Percentiles rank a stretch among this genome's conserved stretches.
Evolutionary conservation across 495 filamentous ascomycete species (phyloP).

Genomic region (Chaetomium fimeti): DNA sequence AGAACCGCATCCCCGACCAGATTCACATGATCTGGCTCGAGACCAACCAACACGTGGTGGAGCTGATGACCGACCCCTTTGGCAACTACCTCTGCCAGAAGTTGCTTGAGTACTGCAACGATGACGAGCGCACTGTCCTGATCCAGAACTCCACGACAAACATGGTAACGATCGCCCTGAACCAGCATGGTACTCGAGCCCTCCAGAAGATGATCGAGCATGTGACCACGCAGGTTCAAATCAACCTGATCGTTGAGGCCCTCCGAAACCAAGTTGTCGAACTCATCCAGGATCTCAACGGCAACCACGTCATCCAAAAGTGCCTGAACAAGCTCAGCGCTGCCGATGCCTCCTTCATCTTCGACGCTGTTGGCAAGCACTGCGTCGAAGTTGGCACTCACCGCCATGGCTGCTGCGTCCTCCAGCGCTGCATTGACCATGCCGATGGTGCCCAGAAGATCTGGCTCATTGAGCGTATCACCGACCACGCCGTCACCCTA

Average conservation of each 20-base stretch:
- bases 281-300: conserved; percentile 93
- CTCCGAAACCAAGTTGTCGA: conserved; percentile 78
- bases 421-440: conserved; percentile 97
- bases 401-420: conserved; percentile 95
- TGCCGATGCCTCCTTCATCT: conserved; percentile 89
- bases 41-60: conserved; percentile 84
- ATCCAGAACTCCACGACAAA: conserved; percentile 83
- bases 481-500: conserved; percentile 71
- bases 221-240: conserved; percentile 74
- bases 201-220: conserved; percentile 99
- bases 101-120: conserved; percentile 85
- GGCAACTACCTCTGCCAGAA: conserved; percentile 99
- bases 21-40: conserved; percentile 91
- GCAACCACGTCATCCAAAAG: conserved; percentile 98
- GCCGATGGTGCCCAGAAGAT: conserved; percentile 85
- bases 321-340: conserved; percentile 88
- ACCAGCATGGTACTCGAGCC: conserved; percentile 94
- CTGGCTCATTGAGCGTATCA: conserved; percentile 82
- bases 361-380: conserved; percentile 80
- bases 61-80: conserved; percentile 98
- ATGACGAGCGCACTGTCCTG: conserved; percentile 89
- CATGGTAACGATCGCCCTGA: conserved; percentile 87
- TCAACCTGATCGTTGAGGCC: conserved; percentile 76
- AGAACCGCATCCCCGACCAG: conserved; percentile 77
- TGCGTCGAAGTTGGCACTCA: conserved; percentile 94